Evolutionary conservation across 1,139 yeast species (phyloP), one percentile per base, ranked within the genome.

Genomic region (Kodamaea ohmeri): DNA sequence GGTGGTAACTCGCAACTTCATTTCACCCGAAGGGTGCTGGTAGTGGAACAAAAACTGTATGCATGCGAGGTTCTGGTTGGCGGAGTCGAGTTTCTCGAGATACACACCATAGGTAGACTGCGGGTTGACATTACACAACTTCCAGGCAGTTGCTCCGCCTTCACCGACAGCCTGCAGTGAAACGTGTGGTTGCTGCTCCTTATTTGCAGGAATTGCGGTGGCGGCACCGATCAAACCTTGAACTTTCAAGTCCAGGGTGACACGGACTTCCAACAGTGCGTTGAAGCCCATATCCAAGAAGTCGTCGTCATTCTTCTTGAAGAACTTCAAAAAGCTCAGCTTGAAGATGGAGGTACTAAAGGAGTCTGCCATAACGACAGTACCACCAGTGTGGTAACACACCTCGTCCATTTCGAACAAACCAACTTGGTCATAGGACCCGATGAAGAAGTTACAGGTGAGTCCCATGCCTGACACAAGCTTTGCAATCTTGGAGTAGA

Each of bases 11-110:
- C 74, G 49, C 19, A 71, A 48, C 29, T 72, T 55, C 53, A 69
- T 56, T 44, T 66, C 69, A 39, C 74, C 78, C 39, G 62, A 63
- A 7, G 74, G 65, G 47, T 71, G 78, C 57, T 86, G 94, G 57
- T 87, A 88, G 54, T 81, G 84, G 40, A 89, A 83, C 42, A 85
- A 66, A 53, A 76, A 85, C 59, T 88, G 96, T 17, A 87, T 62
- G 24, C 71, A 67, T 2, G 73, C 69, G 26, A 65, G 46, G 13
- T 50, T 42, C 11, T 41, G 26, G 14, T 50, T 48, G 4, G 52
- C 36, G 1, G 69, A 68, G 40, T 72, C 76, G 20, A 65, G 53
- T 38, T 77, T 67, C 31, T 80, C 86, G 51, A 78, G 77, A 49
- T 71, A 75, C 4, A 80, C 43, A 0, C 76, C 80, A 58, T 74